phyloP scores from a whole-genome alignment of 2,329 filamentous ascomycete genomes.

The Neurospora sp. region DNA sequence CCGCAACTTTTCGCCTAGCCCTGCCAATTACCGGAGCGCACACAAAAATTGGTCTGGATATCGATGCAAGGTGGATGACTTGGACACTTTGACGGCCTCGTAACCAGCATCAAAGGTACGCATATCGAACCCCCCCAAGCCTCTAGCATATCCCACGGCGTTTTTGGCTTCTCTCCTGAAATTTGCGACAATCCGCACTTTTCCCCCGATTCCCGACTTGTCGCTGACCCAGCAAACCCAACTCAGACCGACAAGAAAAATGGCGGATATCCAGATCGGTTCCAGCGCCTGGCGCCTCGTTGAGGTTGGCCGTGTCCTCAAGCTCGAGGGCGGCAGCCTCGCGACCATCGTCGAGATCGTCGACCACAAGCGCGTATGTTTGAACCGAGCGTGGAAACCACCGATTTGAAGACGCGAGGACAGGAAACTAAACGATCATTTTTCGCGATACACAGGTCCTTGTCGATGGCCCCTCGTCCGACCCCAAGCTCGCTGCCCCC shows the following conservation, averaged over 20 bases:
- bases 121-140: conserved; percentile 8
- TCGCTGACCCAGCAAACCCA: conserved; percentile 41
- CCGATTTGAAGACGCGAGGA: conserved; percentile 3
- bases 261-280: conserved; percentile 76
- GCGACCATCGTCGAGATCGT: conserved; percentile 98
- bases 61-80: conserved; percentile 19
- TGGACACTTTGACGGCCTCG: conserved; percentile 19
- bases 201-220: conserved; percentile 7
- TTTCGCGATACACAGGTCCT: conserved; percentile 57
- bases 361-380: conserved; percentile 99
- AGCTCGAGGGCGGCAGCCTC: conserved; percentile 82
- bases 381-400: conserved; percentile 8
- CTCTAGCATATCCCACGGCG: conserved; percentile 7
- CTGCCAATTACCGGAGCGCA: conserved; percentile 20
- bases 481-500: conserved; percentile 68
- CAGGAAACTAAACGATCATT: conserved; percentile 18
- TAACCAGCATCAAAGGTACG: conserved; percentile 20
- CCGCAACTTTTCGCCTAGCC: conserved; percentile 20
- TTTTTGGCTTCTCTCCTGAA: conserved; percentile 3
- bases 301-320: conserved; percentile 95
- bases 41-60: conserved; percentile 21
- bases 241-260: conserved; percentile 35
- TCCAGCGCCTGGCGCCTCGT: conserved; percentile 87
- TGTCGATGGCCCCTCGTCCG: conserved; percentile 84
- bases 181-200: conserved; percentile 6